Conservation (phyloP, 176 grass and related monocot species). For the Thinopyrum elongatum region DNA sequence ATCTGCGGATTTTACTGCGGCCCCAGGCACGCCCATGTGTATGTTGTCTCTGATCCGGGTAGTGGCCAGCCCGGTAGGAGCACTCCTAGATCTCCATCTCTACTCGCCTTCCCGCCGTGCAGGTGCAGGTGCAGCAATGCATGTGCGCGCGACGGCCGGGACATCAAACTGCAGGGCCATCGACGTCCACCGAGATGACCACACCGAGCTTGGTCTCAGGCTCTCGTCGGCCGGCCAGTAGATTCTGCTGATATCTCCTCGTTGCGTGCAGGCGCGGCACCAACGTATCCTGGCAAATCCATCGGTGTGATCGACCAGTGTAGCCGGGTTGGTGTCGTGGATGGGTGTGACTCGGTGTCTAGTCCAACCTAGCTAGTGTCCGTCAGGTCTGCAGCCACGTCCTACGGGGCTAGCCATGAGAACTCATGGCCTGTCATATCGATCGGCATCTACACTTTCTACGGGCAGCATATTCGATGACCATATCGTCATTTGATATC, state of each 20-base stretch:
- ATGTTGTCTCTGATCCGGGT: not conserved
- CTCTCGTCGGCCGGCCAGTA: not conserved
- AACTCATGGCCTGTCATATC: not conserved
- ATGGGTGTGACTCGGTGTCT: not conserved
- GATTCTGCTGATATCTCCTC: not conserved
- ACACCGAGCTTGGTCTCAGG: constrained; percentile 18
- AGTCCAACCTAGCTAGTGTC: not conserved
- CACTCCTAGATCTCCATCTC: not conserved
- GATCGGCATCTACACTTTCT: not conserved
- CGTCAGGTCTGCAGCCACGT: not conserved
- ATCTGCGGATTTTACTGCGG: not conserved
- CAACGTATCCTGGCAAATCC: not conserved
- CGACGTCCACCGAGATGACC: constrained; percentile 18
- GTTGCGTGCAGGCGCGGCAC: constrained; percentile 24
- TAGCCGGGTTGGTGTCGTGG: not conserved
- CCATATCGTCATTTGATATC: no score
- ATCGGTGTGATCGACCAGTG: not conserved
- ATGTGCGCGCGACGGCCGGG: constrained; percentile 15
- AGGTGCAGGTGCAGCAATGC: not conserved
- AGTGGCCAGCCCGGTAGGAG: not conserved
- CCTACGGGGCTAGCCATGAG: not conserved
- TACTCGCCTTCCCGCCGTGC: constrained; percentile 7
- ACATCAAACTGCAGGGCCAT: not conserved
- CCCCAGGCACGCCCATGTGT: not conserved
- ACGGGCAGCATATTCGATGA: not conserved